These are phyloP conservation scores for Phytopythium sindhum DNA, from an alignment of 352 stramenopile genomes.

Conservation along the genomic window DNA sequence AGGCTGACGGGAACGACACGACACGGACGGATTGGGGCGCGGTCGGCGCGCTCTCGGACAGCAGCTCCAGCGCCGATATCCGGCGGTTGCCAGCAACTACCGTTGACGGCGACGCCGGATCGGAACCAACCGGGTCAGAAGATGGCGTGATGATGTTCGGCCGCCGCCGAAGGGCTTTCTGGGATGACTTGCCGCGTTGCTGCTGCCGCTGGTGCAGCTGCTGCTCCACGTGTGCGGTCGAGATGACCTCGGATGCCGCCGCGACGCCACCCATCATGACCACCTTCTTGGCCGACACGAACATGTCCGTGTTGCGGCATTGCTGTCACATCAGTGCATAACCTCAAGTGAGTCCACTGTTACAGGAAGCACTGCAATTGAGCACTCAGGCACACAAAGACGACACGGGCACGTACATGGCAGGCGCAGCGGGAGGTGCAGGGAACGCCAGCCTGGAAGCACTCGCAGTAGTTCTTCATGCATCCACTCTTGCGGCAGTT, in stretches of 20 bases:
- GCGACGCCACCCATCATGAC: slow-evolving; percentile 39
- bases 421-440: slow-evolving; percentile 85
- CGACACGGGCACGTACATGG: slow-evolving; percentile 24
- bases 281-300: slow-evolving; percentile 70
- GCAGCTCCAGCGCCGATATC: slow-evolving; percentile 38
- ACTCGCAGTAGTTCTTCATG: slow-evolving; percentile 98
- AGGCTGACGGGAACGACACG: not conserved
- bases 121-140: not conserved
- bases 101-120: not conserved
- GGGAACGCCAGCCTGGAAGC: slow-evolving; percentile 87
- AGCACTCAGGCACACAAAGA: not conserved
- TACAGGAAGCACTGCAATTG: not conserved
- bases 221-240: not conserved
- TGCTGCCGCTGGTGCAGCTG: not conserved
- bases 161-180: not conserved
- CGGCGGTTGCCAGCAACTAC: not conserved
- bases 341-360: not conserved
- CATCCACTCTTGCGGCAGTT: slow-evolving; percentile 95
- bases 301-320: slow-evolving; percentile 69
- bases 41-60: slow-evolving; percentile 54
- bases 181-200: not conserved
- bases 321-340: slow-evolving; percentile 12
- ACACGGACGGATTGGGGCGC: slow-evolving; percentile 6
- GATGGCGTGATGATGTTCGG: not conserved
- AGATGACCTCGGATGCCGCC: not conserved